Evolutionary conservation across 306 rosid species (phyloP), one percentile per base, ranked within the genome.

Genomic region (Arachis hypogaea): DNA sequence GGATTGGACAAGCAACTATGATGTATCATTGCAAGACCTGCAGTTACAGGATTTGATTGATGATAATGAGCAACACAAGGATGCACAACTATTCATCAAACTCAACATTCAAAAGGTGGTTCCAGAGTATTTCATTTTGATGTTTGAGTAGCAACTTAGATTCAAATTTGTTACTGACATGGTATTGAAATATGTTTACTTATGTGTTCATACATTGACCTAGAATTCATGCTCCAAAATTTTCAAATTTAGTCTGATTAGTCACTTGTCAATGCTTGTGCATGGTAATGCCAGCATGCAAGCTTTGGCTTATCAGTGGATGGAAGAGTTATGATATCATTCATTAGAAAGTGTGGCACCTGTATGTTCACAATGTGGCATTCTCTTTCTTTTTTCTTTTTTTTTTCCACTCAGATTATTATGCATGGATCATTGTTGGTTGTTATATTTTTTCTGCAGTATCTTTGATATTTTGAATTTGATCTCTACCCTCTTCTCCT

Each of bases 231-330:
- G 5, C 44, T 33, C 14, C 33, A 0, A 72, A 46, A 18, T 67
- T 38, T 38, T 77, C 41, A 30, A 62, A 56, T 30, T 60, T 44
- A 42, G 40, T 49, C 42, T 72, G 43, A 57, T 68, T 75, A 63
- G 22, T 78, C 55, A 75, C 49, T 74, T 63, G 69, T 79, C 61
- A 64, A 73, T 73, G 63, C 63, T 55, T 80, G 29, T 75, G 51
- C 55, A 75, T 71, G 78, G 66, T 81, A 51, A 76, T 81, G 66
- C n/a, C 87, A 93, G 98, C 98, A 93, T 77, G 98, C 97, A 22
- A 85, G 98, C 85, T 93, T 89, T 70, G 98, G 98, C 60, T 86
- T 87, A 59, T 87, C 98, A 0, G 96, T 93, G 18, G 96, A 91
- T 66, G 98, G 97, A 82, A 93, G 82, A 82, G 82, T 93, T 56